Evolutionary conservation across 208 protist genomes (phyloP).

Genomic region (Leishmania tropica): DNA sequence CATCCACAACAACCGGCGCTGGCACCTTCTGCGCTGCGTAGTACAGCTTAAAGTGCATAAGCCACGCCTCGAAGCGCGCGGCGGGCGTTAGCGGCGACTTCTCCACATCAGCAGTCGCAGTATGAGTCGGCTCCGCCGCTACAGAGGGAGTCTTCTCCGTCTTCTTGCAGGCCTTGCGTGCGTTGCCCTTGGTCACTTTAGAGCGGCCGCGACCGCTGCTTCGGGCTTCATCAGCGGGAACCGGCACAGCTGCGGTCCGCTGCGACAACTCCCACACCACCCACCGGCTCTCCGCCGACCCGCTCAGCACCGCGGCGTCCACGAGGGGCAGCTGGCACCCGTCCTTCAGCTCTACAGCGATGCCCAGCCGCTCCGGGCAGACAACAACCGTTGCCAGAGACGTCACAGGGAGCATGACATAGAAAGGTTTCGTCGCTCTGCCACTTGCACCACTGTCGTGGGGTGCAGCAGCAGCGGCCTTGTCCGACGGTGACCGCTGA

Average conservation of each 20-base stretch:
- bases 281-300: constrained; percentile 52
- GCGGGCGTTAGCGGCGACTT: background rate
- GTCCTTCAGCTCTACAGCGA: constrained; percentile 63
- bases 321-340: constrained; percentile 54
- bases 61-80: constrained; percentile 39
- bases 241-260: background rate
- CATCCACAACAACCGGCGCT: constrained; percentile 47
- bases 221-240: background rate
- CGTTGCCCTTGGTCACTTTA: background rate
- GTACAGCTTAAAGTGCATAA: constrained; percentile 36
- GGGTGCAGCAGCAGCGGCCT: background rate
- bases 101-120: constrained; percentile 1
- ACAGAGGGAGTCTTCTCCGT: background rate
- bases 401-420: constrained; percentile 56
- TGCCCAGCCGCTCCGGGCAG: constrained; percentile 46
- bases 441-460: background rate
- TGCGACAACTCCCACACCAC: constrained; percentile 47
- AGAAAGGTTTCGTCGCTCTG: constrained; percentile 24
- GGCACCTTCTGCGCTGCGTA: constrained; percentile 42
- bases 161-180: background rate
- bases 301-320: constrained; percentile 31
- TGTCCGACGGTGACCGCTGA: background rate
- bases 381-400: constrained; percentile 54
- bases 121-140: background rate
- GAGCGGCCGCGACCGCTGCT: background rate